Evolutionary conservation across 768 basidiomycete species (phyloP), one percentile per base, ranked within the genome.

Genomic region (Leccinum aurantiacum): DNA sequence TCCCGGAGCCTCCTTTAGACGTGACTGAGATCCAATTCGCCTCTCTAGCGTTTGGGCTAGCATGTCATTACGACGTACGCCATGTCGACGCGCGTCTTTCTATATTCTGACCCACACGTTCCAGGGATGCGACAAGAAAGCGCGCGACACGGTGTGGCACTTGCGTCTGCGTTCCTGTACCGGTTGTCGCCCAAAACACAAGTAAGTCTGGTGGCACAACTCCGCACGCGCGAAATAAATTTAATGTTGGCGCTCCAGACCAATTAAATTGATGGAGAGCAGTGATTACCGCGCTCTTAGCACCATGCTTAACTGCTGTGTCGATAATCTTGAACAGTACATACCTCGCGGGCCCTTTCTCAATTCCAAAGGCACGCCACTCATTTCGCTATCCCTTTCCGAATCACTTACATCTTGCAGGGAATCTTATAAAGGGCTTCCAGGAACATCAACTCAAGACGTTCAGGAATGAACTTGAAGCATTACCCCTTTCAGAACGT

Each of bases 1-100:
- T 85, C 27, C 84, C 83, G 4, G 74, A 77, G 25, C 77, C 74
- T 41, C 84, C 81, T 13, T 54, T 69, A n/a, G 79, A 75, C 49
- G 73, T 84, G 74, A 74, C 62, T 29, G 82, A 85, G 62, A 74
- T 80, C n/a, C 76, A 78, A 54, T 85, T 77, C 67, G 79, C 79
- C 4, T 77, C 79, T 58, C 76, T 86, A 27, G 73, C 71, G 6
- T 86, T 81, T 65, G 80, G 78, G 31, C 74, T 70, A 6, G 72
- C 72, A 59, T 86, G 84, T 64, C 74, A 82, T 71, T 72, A 72
- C 31, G 29, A 64, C 58, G 70, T 70, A 66, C 44, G 37, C 35
- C 27, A 53, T 37, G 3, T 44, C 27, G 6, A 31, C 27, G 19
- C 38, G 3, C n/a, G n/a, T 48, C 44, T 17, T 17, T 47, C 46